Percentiles rank a stretch among this genome's conserved stretches.
Conservation (phyloP, 1,284 basidiomycete species). For the Ganoderma multipileum region DNA sequence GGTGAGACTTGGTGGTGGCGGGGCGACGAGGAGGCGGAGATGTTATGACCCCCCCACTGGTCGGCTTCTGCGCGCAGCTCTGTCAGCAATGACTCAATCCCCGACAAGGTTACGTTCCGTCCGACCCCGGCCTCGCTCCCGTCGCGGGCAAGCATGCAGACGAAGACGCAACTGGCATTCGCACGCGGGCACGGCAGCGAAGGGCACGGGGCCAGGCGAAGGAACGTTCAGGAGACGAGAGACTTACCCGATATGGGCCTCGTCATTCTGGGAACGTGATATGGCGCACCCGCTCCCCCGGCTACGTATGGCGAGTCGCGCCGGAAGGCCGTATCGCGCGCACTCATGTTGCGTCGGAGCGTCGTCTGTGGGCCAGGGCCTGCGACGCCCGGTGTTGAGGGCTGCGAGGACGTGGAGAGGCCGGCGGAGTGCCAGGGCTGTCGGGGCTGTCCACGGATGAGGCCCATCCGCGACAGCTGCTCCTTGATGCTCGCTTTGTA, state of each 20-base stretch:
- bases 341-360: slow-evolving; percentile 32
- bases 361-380: slow-evolving; percentile 37
- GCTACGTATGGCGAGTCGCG: slow-evolving; percentile 15
- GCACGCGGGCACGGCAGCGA: slow-evolving; percentile 2
- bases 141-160: not conserved
- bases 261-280: slow-evolving; percentile 25
- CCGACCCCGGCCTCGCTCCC: not conserved
- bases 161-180: slow-evolving; percentile 7
- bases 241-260: slow-evolving; percentile 27
- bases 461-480: slow-evolving; percentile 74
- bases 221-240: slow-evolving; percentile 10
- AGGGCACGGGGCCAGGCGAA: slow-evolving; percentile 21
- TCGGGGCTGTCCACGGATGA: slow-evolving; percentile 81
- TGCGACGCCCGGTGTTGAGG: slow-evolving; percentile 33
- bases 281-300: slow-evolving; percentile 11
- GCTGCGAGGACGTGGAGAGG: slow-evolving; percentile 24
- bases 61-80: slow-evolving; percentile 25
- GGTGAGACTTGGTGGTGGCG: slow-evolving; percentile 18
- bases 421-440: slow-evolving; percentile 32
- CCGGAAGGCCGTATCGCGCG: slow-evolving; percentile 27
- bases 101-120: slow-evolving; percentile 28
- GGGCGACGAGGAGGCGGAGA: slow-evolving; percentile 22
- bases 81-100: slow-evolving; percentile 21
- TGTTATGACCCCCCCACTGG: slow-evolving; percentile 24
- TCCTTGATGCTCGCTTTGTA: slow-evolving; percentile 87